Percentiles rank a stretch among this genome's conserved stretches.
Evolutionary conservation across 2,329 filamentous ascomycete species (phyloP).

Genomic region (Cladosporium velox): DNA sequence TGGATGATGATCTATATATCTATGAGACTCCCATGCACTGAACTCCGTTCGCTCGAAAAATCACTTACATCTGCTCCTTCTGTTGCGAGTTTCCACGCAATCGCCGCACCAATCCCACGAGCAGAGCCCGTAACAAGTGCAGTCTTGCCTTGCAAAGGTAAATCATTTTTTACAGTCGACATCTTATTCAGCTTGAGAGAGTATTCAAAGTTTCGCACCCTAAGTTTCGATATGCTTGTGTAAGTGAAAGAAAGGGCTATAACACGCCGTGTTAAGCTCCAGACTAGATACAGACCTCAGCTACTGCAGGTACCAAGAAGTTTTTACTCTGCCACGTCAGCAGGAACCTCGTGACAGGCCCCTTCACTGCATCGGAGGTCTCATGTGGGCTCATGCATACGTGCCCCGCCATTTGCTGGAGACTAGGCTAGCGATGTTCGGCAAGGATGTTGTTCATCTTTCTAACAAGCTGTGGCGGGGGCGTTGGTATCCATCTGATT

Average conservation of each 20-base stretch:
- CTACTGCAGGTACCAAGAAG: conserved; percentile 25
- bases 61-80: conserved; percentile 47
- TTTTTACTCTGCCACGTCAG: conserved; percentile 23
- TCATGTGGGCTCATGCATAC: conserved; percentile 7
- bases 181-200: neutral
- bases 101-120: conserved; percentile 52
- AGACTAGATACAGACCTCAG: neutral
- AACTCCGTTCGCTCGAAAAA: conserved; percentile 41
- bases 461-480: too few relatives aligned
- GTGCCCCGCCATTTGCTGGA: conserved; percentile 9
- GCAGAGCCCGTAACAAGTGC: conserved; percentile 55
- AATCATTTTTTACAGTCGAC: neutral
- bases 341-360: conserved; percentile 18
- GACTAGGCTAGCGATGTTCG: conserved; percentile 12
- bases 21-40: conserved; percentile 25
- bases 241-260: neutral
- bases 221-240: neutral
- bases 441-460: neutral
- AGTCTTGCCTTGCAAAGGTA: neutral
- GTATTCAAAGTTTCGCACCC: neutral
- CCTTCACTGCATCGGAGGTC: neutral
- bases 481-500: too few relatives aligned
- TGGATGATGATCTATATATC: conserved; percentile 33
- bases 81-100: conserved; percentile 52
- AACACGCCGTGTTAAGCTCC: neutral